Conservation (phyloP, 2,329 filamentous ascomycete species). For the Neofusicoccum sp. region DNA sequence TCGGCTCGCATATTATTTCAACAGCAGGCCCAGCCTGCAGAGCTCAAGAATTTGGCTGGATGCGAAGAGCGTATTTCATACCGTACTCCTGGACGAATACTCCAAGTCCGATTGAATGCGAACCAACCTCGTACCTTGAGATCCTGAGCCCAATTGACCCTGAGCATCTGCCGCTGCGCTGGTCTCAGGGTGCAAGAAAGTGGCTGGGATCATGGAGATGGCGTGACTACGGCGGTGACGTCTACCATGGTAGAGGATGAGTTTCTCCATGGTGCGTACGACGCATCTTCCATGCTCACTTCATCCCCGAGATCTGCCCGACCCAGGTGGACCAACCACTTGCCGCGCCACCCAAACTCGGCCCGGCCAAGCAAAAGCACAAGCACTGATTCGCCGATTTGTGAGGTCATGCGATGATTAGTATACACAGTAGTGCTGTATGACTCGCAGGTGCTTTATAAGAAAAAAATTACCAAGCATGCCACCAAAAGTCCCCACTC, state of each 20-base stretch:
- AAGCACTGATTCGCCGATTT: not conserved
- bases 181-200: too few relatives aligned
- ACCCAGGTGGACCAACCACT: not conserved
- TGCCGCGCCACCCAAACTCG: not conserved
- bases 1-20: too few relatives aligned
- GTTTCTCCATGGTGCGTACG: not conserved
- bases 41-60: too few relatives aligned
- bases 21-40: too few relatives aligned
- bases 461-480: not conserved
- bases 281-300: not conserved
- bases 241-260: not conserved
- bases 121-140: too few relatives aligned
- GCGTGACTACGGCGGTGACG: not conserved
- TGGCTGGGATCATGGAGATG: too few relatives aligned
- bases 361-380: not conserved
- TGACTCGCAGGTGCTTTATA: not conserved
- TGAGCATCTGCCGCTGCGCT: too few relatives aligned
- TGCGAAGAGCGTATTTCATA: too few relatives aligned
- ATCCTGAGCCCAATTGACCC: too few relatives aligned
- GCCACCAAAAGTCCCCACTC: not conserved
- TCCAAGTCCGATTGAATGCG: too few relatives aligned
- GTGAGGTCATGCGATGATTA: not conserved
- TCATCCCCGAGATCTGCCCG: not conserved
- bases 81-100: too few relatives aligned
- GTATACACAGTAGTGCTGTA: not conserved